Evolutionary conservation across 495 filamentous ascomycete genomes (phyloP), one percentile per base, ranked within the genome.

Genomic region (Penicillium tannophilum): DNA sequence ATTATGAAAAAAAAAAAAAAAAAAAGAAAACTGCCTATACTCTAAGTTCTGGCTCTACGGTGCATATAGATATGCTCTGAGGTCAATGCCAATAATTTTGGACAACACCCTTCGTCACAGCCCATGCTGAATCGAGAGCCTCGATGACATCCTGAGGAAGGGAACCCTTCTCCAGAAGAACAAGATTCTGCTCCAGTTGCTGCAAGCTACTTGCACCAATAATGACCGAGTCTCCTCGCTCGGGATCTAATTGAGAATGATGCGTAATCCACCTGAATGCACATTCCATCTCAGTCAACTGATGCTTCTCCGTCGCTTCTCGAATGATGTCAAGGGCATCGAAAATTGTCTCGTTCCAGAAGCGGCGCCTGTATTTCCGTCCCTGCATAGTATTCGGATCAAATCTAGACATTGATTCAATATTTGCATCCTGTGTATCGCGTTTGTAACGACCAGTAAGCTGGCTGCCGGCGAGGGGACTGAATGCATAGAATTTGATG

Each of bases 181-280:
- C 24, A 41, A 55, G 28, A 16, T 44, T 55, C 26, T 55, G 17
- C 42, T 45, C 42, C 41, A 45, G 19, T 12, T 55, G 53, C 14
- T 46, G 6, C 3, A 19, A 14, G 26, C 42, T 55, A 20, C 41
- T 46, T 2, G 36, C 41, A 1, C 53, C 53, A 55, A 55, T 46
- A 9, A 46, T 24, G 24, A 55, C 24, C 1, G 16, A 41, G 20
- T 55, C 53, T 2, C 53, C 53, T 8, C 19, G 14, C 30, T 52
- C 50, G 6, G 6, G 10, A 31, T 52, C 19, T 19, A 52, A 30
- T 16, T 19, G 8, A 19, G 31, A 41, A 23, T 52, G 50, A 41
- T 52, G 50, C 30, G n/a, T 33, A 8, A 52, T 6, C 50, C 50
- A 52, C 1, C 50, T 16, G 5, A 52, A 23, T 2, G 31, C 50